Base-by-base conservation (phyloP, 164 flowering plant species). In the Dillenia suffruticosa region DNA sequence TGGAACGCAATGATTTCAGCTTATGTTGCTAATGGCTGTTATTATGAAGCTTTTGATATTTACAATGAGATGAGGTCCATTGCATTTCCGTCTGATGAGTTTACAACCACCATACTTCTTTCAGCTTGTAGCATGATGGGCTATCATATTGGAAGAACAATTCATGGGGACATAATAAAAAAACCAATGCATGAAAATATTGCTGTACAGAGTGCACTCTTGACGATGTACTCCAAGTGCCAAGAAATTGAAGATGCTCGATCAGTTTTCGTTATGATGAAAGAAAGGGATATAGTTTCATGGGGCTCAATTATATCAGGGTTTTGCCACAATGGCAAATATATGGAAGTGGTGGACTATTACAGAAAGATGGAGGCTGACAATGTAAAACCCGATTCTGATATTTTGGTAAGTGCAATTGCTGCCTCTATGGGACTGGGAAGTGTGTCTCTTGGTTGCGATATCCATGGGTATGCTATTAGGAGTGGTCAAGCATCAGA, bases 1-100 rank as follows among this genome's bases (percentile, higher is more conserved):
- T 82, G 87, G 81, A 85, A 85, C 67, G 80, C 85, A 0, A 76
- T 82, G 81, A 73, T 85, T 62, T 68, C 85, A 32, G 82, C 81
- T 64, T 78, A 66, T 65, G 63, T 73, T 11, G 24, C 61, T 56
- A 79, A 71, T 56, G 70, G 65, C 32, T 64, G 15, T 50, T 57
- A 51, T 59, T 64, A 68, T 63, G 70, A 77, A 53, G 84, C 84
- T 32, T 57, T 82, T 54, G 64, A 70, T 56, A 15, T 67, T 57
- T 85, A 76, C 58, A 54, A 15, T n/a, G 50, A 40, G 54, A 77
- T 82, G 81, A 79, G 67, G 54, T 52, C 46, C 43, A 52, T 52
- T 66, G 77, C 62, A 17, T 53, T 46, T 2, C 44, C 40, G 19
- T 57, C 76, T 8, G 80, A 85, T 72, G 63, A 70, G 46, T 77